phyloP scores from a whole-genome alignment of 805 yeast species.

The Scheffersomyces lignosus region DNA sequence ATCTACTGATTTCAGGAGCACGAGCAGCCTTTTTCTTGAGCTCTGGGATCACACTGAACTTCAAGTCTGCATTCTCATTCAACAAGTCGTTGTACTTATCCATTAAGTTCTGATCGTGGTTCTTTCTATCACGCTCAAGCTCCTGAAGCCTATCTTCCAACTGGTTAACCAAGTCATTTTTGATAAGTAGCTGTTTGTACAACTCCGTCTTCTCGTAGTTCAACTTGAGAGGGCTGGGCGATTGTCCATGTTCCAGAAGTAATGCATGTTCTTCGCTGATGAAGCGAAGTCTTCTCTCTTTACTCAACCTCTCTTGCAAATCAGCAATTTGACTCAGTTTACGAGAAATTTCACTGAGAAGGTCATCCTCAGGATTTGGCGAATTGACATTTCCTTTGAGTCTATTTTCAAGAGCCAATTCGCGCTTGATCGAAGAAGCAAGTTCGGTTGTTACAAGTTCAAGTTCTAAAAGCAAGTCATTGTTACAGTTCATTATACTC shows the following conservation, averaged over 20 bases:
- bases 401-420: constrained; percentile 56
- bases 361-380: constrained; percentile 16
- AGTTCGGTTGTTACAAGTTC: constrained; percentile 70
- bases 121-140: constrained; percentile 19
- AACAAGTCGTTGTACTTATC: constrained; percentile 40
- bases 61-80: constrained; percentile 42
- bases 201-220: constrained; percentile 57
- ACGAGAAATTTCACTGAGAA: constrained; percentile 36
- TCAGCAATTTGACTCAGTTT: constrained; percentile 42
- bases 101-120: constrained; percentile 31
- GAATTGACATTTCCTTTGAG: constrained; percentile 18
- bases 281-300: constrained; percentile 64
- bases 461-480: constrained; percentile 59
- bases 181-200: constrained; percentile 44
- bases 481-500: constrained; percentile 60
- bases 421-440: constrained; percentile 71
- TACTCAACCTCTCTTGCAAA: constrained; percentile 56
- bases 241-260: constrained; percentile 50
- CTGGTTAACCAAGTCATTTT: constrained; percentile 49
- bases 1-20: background rate
- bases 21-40: constrained; percentile 35
- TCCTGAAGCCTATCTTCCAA: constrained; percentile 47
- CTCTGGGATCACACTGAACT: constrained; percentile 45
- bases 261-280: constrained; percentile 72
- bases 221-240: constrained; percentile 56